Conservation (phyloP, 2,329 filamentous ascomycete genomes). For the Penicillium sp. region DNA sequence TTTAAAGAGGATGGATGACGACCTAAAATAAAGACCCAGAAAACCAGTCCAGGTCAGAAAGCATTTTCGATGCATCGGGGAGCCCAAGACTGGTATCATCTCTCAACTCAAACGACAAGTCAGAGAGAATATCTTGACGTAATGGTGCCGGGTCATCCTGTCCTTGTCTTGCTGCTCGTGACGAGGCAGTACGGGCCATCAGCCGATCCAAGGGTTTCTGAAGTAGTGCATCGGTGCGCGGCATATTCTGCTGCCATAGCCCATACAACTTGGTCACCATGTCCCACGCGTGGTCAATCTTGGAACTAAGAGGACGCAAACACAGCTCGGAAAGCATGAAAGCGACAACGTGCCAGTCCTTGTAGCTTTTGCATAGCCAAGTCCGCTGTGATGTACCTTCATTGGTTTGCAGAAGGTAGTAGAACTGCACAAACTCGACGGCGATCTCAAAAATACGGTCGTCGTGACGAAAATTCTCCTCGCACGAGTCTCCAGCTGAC, state of each 20-base stretch:
- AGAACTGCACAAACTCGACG: conserved; percentile 66
- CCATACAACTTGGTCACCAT: conserved; percentile 12
- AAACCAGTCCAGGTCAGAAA: background rate
- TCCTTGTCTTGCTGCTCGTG: background rate
- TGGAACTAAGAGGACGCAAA: conserved; percentile 17
- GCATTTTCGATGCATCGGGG: background rate
- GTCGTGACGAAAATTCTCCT: conserved; percentile 27
- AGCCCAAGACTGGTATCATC: background rate
- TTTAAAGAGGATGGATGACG: no score
- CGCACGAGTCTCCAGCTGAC: background rate
- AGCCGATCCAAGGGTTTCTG: conserved; percentile 17
- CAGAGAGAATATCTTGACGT: background rate
- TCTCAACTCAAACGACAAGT: background rate
- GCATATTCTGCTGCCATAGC: conserved; percentile 12
- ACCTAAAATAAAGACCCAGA: background rate
- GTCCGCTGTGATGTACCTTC: conserved; percentile 53
- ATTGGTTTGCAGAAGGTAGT: conserved; percentile 60
- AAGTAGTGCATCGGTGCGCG: conserved; percentile 10
- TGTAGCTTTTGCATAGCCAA: conserved; percentile 58
- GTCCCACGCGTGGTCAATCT: no score
- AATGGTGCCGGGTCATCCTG: background rate
- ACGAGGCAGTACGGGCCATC: conserved; percentile 15
- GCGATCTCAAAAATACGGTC: conserved; percentile 63
- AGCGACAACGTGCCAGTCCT: conserved; percentile 58
- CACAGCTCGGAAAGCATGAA: conserved; percentile 57